Evolutionary conservation across 2,329 filamentous ascomycete species (phyloP).

Genomic region (Teratosphaeriaceae sp.): DNA sequence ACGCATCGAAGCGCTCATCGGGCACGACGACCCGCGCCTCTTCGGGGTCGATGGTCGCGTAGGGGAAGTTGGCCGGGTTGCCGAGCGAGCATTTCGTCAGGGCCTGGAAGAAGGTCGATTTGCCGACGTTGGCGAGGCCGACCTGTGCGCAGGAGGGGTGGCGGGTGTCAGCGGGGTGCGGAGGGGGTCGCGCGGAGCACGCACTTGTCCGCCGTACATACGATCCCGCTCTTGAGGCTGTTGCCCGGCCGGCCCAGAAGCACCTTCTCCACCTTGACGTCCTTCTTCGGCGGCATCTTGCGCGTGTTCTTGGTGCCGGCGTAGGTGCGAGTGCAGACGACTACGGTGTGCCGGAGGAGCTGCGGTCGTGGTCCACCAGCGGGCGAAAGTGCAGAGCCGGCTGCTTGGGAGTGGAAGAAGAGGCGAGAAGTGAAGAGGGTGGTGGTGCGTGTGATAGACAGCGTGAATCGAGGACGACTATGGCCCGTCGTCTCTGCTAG

Average conservation of each 20-base stretch:
- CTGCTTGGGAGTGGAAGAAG: constrained; percentile 24
- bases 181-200: constrained; percentile 25
- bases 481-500: constrained; percentile 21
- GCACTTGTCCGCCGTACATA: constrained; percentile 51
- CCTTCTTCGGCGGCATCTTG: constrained; percentile 96
- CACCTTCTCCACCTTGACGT: constrained; percentile 87
- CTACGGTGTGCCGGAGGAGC: constrained; percentile 7
- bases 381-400: constrained; percentile 28
- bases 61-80: constrained; percentile 97
- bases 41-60: constrained; percentile 98
- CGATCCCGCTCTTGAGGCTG: constrained; percentile 97
- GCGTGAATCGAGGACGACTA: constrained; percentile 24
- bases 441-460: constrained; percentile 17
- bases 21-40: constrained; percentile 96
- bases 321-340: constrained; percentile 39
- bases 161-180: constrained; percentile 35
- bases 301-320: constrained; percentile 34
- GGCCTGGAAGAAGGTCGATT: constrained; percentile 98
- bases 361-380: constrained; percentile 8
- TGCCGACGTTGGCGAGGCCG: constrained; percentile 97
- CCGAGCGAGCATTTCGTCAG: constrained; percentile 97
- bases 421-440: constrained; percentile 14
- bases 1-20: constrained; percentile 93
- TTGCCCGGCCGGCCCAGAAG: constrained; percentile 93
- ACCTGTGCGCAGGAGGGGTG: too few species aligned